Conservation (phyloP, 306 rosid species). For the Hylodesmum podocarpum region DNA sequence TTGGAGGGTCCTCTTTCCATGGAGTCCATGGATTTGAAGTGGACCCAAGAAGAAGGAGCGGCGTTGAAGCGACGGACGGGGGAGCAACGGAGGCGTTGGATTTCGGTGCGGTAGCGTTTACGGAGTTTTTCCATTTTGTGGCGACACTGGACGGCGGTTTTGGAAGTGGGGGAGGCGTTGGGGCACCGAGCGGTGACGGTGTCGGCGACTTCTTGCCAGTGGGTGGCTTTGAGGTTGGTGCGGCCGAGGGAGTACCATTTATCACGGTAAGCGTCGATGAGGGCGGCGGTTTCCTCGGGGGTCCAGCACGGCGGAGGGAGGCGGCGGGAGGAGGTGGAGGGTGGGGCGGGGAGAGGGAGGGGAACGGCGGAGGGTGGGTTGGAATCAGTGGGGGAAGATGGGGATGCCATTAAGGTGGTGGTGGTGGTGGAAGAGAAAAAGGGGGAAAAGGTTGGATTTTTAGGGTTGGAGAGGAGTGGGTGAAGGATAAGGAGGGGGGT, state of each 20-base stretch:
- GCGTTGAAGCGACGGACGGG: constrained; percentile 53
- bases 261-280: constrained; percentile 82
- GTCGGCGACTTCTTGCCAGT: constrained; percentile 98
- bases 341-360: neutral
- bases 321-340: constrained; percentile 59
- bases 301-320: constrained; percentile 97
- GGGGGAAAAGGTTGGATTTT: neutral
- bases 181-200: constrained; percentile 67
- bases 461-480: neutral
- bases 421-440: neutral
- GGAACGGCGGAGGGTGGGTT: constrained; percentile 37
- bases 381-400: constrained; percentile 35
- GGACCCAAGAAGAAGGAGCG: constrained; percentile 69
- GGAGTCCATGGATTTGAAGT: constrained; percentile 84
- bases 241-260: constrained; percentile 95
- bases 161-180: constrained; percentile 58
- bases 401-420: constrained; percentile 22
- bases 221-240: constrained; percentile 81
- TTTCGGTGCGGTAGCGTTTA: constrained; percentile 89
- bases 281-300: constrained; percentile 81
- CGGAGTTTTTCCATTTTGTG: constrained; percentile 96
- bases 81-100: constrained; percentile 64
- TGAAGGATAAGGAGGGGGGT: neutral
- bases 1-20: constrained; percentile 83
- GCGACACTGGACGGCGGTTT: constrained; percentile 96